Conservation (phyloP, 306 rosid genomes). For the Benincasa hispida region DNA sequence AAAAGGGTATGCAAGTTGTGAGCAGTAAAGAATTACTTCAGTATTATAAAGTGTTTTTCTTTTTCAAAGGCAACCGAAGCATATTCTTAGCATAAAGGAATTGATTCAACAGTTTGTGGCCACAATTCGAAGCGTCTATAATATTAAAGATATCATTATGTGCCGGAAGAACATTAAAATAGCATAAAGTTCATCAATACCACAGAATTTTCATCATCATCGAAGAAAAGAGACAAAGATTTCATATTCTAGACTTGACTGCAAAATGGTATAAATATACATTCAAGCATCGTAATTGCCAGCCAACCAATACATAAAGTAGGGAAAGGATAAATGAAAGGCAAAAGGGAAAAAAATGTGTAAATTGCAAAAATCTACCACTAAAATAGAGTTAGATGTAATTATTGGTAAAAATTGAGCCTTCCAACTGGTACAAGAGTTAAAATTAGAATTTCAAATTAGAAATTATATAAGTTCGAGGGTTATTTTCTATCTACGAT, state of each 20-base stretch:
- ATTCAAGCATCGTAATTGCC: background rate
- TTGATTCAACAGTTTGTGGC: background rate
- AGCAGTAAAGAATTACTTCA: background rate
- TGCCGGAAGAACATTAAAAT: background rate
- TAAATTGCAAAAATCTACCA: no score
- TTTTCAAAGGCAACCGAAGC: background rate
- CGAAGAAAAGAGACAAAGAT: background rate
- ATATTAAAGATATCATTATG: background rate
- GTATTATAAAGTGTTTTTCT: background rate
- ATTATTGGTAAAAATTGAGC: no score
- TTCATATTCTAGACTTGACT: background rate
- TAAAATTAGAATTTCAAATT: no score
- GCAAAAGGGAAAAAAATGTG: background rate
- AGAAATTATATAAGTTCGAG: no score
- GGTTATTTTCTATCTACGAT: no score
- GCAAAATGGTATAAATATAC: background rate
- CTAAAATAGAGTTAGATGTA: no score
- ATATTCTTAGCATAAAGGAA: background rate
- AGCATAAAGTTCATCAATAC: background rate
- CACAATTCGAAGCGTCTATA: background rate
- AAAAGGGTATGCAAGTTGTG: slow-evolving; percentile 10
- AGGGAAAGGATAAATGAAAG: background rate
- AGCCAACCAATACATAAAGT: background rate
- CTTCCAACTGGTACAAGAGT: no score
- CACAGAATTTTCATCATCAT: background rate